Conservation (phyloP, 495 filamentous ascomycete genomes). For the Niebla homalea region DNA sequence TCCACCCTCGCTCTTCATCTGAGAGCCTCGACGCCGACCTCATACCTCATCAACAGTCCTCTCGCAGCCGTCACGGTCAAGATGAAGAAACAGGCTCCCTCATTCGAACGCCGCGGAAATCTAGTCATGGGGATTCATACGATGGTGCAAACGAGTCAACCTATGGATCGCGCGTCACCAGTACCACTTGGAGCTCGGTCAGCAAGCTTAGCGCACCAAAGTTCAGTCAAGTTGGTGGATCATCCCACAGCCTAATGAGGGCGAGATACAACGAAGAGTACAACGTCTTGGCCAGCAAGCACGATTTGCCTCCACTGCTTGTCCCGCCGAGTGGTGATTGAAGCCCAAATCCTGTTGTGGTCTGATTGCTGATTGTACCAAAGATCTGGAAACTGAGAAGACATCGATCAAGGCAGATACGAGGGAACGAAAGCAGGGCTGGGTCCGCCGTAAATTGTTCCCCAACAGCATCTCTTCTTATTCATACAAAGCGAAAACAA, state of each 20-base stretch:
- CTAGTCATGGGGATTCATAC: neutral
- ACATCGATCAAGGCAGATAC: neutral
- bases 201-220: slow-evolving; percentile 14
- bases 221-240: slow-evolving; percentile 11
- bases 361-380: neutral
- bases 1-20: neutral
- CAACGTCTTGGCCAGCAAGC: slow-evolving; percentile 38
- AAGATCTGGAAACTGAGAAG: neutral
- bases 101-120: too few species aligned
- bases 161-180: slow-evolving; percentile 14
- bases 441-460: slow-evolving; percentile 23
- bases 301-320: slow-evolving; percentile 8
- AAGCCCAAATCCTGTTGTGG: neutral
- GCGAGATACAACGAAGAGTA: slow-evolving; percentile 34
- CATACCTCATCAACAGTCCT: neutral
- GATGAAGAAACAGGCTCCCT: neutral
- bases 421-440: slow-evolving; percentile 12
- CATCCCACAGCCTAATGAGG: slow-evolving; percentile 23
- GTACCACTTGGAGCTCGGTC: slow-evolving; percentile 17
- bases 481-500: slow-evolving; percentile 17
- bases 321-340: neutral
- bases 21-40: slow-evolving; percentile 4
- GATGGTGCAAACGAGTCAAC: slow-evolving; percentile 7
- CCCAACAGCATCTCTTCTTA: slow-evolving; percentile 18
- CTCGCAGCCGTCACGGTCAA: neutral